Evolutionary conservation across 352 stramenopile genomes (phyloP).

Genomic region (Phytophthora megakarya): DNA sequence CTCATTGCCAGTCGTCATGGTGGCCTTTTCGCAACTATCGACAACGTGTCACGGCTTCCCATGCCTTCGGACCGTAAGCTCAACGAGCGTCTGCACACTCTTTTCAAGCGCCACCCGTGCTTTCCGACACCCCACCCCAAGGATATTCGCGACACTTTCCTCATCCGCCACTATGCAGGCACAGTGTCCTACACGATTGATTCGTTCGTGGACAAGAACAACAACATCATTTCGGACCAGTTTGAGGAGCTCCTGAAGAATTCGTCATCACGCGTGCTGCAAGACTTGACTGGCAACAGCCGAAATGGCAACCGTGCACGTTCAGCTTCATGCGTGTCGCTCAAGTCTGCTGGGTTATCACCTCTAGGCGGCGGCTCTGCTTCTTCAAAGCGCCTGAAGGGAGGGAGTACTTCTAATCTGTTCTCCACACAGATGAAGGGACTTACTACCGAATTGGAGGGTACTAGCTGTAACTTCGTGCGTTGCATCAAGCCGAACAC

Average conservation of each 20-base stretch:
- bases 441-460: constrained; percentile 79
- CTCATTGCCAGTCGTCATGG: constrained; percentile 82
- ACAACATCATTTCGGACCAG: constrained; percentile 90
- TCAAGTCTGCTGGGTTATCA: constrained; percentile 46
- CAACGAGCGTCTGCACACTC: constrained; percentile 80
- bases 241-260: constrained; percentile 87
- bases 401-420: constrained; percentile 68
- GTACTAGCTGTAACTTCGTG: constrained; percentile 93
- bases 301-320: constrained; percentile 40
- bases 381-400: constrained; percentile 64
- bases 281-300: constrained; percentile 65
- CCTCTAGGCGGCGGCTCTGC: constrained; percentile 44
- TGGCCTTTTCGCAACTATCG: constrained; percentile 86
- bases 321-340: constrained; percentile 51
- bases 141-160: constrained; percentile 84
- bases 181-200: constrained; percentile 86
- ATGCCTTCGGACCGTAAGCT: constrained; percentile 89
- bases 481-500: constrained; percentile 97
- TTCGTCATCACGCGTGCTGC: constrained; percentile 71
- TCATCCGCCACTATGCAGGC: constrained; percentile 85
- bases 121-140: constrained; percentile 89
- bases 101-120: constrained; percentile 81
- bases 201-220: constrained; percentile 92
- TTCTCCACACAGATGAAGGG: constrained; percentile 88
- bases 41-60: constrained; percentile 84